These are phyloP conservation scores for Phanerodontia chrysosporium DNA, from an alignment of 768 basidiomycete genomes.

Conservation along the genomic window DNA sequence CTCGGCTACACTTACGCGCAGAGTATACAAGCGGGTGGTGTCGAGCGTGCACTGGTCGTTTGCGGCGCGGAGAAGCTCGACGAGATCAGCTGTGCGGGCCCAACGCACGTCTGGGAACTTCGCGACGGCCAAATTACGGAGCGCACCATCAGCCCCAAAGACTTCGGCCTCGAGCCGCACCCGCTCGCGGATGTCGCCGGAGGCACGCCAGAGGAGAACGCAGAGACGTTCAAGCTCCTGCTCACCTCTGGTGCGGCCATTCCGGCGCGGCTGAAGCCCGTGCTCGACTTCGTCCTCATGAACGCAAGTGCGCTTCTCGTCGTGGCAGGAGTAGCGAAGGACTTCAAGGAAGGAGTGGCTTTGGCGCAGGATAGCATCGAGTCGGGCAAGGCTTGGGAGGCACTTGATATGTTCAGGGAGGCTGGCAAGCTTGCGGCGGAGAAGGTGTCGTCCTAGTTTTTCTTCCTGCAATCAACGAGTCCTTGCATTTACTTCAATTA, in stretches of 20 bases:
- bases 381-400: constrained; percentile 27
- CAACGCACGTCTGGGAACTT: constrained; percentile 82
- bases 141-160: constrained; percentile 56
- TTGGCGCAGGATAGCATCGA: constrained; percentile 25
- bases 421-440: constrained; percentile 17
- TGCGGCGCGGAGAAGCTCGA: constrained; percentile 90
- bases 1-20: constrained; percentile 80
- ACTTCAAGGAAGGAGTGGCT: constrained; percentile 61
- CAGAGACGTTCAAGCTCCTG: constrained; percentile 62
- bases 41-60: constrained; percentile 84
- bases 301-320: constrained; percentile 88
- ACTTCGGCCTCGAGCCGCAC: constrained; percentile 76
- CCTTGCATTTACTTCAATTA: too few relatives aligned
- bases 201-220: constrained; percentile 76
- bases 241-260: constrained; percentile 54
- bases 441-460: not conserved
- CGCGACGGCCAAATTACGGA: constrained; percentile 62
- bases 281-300: constrained; percentile 84
- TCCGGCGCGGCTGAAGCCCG: constrained; percentile 52
- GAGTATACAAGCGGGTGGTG: constrained; percentile 67
- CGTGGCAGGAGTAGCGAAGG: constrained; percentile 70
- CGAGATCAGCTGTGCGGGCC: constrained; percentile 93
- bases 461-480: too few relatives aligned
- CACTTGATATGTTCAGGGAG: constrained; percentile 24
- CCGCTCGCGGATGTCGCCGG: constrained; percentile 68